phyloP scores from a whole-genome alignment of 306 rosid species.

The Luffa aegyptiaca region DNA sequence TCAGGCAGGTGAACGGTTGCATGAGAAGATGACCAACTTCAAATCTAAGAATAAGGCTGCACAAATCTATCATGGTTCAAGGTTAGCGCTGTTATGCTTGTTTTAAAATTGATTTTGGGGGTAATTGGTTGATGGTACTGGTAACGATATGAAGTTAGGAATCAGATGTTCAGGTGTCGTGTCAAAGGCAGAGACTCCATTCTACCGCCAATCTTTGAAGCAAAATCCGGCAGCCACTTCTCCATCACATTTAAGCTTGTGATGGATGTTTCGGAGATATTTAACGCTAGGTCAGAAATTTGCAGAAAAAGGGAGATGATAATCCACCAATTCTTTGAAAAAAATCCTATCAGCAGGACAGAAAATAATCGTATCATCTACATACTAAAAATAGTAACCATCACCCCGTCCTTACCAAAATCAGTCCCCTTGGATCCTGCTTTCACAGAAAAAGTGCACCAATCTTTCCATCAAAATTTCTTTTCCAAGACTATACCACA shows the following conservation, averaged over 20 bases:
- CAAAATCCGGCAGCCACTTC: too few relatives aligned
- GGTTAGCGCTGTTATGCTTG: slow-evolving; percentile 29
- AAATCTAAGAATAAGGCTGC: slow-evolving; percentile 91
- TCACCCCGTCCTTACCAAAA: too few relatives aligned
- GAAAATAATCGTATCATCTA: too few relatives aligned
- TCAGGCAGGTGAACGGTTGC: slow-evolving; percentile 90
- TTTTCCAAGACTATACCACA: background rate
- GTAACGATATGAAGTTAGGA: background rate
- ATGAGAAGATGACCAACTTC: slow-evolving; percentile 82
- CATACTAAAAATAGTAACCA: too few relatives aligned
- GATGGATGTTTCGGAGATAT: too few relatives aligned
- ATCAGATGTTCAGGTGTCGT: background rate
- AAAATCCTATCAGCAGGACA: too few relatives aligned
- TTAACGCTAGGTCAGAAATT: too few relatives aligned
- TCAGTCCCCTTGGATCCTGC: too few relatives aligned
- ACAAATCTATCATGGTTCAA: slow-evolving; percentile 73
- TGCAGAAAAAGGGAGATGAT: too few relatives aligned
- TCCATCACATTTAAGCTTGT: background rate
- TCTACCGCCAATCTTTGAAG: background rate
- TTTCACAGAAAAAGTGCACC: too few relatives aligned
- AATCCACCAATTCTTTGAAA: too few relatives aligned
- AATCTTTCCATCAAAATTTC: background rate
- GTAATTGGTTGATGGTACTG: background rate
- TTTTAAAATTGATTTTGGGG: background rate
- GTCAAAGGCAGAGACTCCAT: background rate